phyloP scores from a whole-genome alignment of 208 protist species.

The Acanthamoeba triangularis region DNA sequence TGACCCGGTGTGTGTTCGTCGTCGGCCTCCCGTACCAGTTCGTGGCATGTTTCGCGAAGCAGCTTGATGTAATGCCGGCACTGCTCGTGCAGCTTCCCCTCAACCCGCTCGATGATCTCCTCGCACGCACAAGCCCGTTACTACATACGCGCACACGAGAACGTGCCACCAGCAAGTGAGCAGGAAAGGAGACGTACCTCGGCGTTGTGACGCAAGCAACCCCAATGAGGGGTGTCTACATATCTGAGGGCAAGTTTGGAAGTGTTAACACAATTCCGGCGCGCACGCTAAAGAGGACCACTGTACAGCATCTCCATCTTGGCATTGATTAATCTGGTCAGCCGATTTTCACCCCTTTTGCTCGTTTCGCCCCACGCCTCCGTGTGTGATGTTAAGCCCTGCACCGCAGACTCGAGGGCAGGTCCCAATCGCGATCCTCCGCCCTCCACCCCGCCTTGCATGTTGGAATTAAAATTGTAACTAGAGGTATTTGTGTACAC shows the following conservation, averaged over 20 bases:
- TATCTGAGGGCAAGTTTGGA: neutral
- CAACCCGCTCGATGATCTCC: conserved; percentile 8
- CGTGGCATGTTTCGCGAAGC: conserved; percentile 1
- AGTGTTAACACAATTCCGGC: neutral
- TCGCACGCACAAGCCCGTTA: neutral
- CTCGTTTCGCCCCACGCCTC: neutral
- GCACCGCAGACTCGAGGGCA: neutral
- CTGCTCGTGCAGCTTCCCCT: conserved; percentile 39
- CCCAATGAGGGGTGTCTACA: conserved; percentile 4
- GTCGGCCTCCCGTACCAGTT: neutral
- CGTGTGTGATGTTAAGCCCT: neutral
- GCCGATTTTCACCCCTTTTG: neutral
- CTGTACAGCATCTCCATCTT: conserved; percentile 51
- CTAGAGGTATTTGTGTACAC: too few species aligned
- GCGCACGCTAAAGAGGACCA: neutral
- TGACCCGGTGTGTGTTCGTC: neutral
- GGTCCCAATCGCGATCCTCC: neutral
- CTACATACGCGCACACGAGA: too few species aligned
- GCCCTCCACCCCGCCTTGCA: too few species aligned
- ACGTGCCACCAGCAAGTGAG: neutral
- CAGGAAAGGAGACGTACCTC: neutral
- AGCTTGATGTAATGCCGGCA: conserved; percentile 6
- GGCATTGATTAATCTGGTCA: neutral
- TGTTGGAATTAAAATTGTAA: too few species aligned
- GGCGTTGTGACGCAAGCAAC: conserved; percentile 8